Conservation (phyloP, 331 rosid species). For the Quercus phellos region DNA sequence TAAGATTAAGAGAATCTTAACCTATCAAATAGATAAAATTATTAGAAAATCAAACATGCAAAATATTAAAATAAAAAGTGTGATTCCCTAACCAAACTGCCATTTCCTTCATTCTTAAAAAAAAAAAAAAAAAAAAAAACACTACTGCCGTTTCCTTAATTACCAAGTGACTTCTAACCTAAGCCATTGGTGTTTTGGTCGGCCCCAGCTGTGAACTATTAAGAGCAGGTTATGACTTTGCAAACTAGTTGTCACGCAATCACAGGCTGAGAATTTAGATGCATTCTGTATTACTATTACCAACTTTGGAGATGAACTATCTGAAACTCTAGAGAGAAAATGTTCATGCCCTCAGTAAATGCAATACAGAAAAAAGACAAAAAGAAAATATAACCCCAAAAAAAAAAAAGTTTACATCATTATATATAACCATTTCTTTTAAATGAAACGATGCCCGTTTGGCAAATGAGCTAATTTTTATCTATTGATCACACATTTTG, state of each 20-base stretch:
- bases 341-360: not conserved
- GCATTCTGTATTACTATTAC: not conserved
- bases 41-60: no score
- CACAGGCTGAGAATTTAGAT: not conserved
- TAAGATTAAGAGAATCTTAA: no score
- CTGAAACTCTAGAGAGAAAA: not conserved
- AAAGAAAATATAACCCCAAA: no score
- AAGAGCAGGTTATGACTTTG: not conserved
- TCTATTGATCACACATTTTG: no score
- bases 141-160: not conserved
- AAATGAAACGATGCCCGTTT: no score
- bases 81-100: no score
- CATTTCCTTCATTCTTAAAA: not conserved
- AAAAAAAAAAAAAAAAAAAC: not conserved
- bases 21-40: no score
- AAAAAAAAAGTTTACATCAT: no score
- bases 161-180: not conserved
- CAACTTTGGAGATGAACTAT: not conserved
- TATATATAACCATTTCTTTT: no score
- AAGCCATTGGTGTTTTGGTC: not conserved
- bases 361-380: no score
- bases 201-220: not conserved
- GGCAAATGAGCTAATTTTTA: no score
- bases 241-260: not conserved
- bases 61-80: no score